Evolutionary conservation across 2,329 filamentous ascomycete genomes (phyloP).

Genomic region (Trichoderma brevicompactum): DNA sequence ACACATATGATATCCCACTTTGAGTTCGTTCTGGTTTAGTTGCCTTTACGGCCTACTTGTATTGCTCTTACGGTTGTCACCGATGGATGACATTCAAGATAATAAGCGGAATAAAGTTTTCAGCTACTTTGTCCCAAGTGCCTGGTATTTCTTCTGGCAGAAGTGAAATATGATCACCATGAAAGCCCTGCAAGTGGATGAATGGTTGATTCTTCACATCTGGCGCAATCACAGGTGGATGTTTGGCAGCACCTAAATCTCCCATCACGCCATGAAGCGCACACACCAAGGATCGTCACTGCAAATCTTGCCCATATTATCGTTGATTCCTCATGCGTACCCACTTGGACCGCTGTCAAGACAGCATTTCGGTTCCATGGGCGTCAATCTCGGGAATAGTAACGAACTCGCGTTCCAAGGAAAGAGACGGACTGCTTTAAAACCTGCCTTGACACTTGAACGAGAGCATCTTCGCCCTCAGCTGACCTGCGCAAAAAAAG

Average conservation of each 20-base stretch:
- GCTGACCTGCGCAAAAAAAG: slow-evolving; percentile 22
- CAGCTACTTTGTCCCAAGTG: not conserved
- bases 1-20: slow-evolving; percentile 24
- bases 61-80: not conserved
- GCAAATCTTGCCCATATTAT: slow-evolving; percentile 1
- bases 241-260: not conserved
- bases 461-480: slow-evolving; percentile 3
- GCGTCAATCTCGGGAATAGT: slow-evolving; percentile 1
- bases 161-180: not conserved
- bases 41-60: not conserved
- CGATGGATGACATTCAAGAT: not conserved
- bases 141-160: not conserved
- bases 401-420: not conserved
- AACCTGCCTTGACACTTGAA: not conserved
- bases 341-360: slow-evolving; percentile 6
- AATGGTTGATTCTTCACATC: not conserved
- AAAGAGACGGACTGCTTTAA: not conserved
- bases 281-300: not conserved
- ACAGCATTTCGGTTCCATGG: slow-evolving; percentile 1
- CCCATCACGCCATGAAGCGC: slow-evolving; percentile 12
- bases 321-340: not conserved
- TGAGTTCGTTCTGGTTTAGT: slow-evolving; percentile 5
- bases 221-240: not conserved
- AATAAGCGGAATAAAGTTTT: slow-evolving; percentile 15
- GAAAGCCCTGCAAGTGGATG: not conserved